Evolutionary conservation across 805 yeast species (phyloP), one percentile per base, ranked within the genome.

Genomic region (Nakazawaea ishiwadae): DNA sequence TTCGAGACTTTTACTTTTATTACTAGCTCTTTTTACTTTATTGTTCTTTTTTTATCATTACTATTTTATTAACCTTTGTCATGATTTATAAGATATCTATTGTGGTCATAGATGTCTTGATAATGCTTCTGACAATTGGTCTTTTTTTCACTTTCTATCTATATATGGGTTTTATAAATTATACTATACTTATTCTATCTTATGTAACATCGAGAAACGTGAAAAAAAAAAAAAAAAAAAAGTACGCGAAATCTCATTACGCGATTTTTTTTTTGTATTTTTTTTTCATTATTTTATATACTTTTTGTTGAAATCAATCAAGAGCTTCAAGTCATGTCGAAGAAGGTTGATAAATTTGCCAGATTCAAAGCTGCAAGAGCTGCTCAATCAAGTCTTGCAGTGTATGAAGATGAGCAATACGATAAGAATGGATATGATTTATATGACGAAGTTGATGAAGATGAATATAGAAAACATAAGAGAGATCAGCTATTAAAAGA

Each of bases 361-460:
- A 73, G 79, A 46, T 69, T 84, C 40, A 71, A 80, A 43, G 80
- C 73, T 44, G 79, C 89, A 16, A 71, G 88, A 58, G 71, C 73
- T 17, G 77, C 84, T 3, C 81, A 79, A 6, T 66, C 68, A 44
- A 60, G 75, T 28, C 58, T 68, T 4, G 60, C 65, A 5, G 55
- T 60, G n/a, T 51, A 52, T 14, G 58, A 60, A 21, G 54, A 43
- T 11, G 44, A 42, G 8, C 66, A 69, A 15, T 66, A 66, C 21
- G 71, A 71, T 32, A 73, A 67, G n/a, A 75, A 69, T 12, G 71
- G 66, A 15, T 72, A 66, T 20, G 78, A 73, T 35, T 78, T 91
- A 45, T 93, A 90, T 57, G 97, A 91, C 53, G 90, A 87, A 54
- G 82, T 89, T 4, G 95, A 85, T 55, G 96, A 89, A 53, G 80